Base-by-base conservation (phyloP, 1,139 yeast species). In the Schwanniomyces etchellsii region DNA sequence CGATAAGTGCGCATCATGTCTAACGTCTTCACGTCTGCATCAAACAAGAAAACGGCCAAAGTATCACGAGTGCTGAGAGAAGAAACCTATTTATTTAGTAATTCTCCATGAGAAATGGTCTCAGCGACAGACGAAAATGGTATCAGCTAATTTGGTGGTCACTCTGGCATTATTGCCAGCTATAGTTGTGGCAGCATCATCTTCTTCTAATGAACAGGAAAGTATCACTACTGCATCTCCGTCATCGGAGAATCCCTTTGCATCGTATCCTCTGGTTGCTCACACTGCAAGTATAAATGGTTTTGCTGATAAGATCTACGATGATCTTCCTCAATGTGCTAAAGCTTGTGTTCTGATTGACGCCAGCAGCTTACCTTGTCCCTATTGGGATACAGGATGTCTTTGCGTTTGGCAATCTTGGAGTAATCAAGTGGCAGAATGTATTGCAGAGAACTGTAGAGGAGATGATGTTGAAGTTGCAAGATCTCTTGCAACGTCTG, bases 361-460 rank as follows among this genome's bases (percentile, higher is more conserved):
- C 29, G 55, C 64, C 20, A 51, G 52, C 4, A 48, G 48, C 27
- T 62, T 70, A 4, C 70, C 70, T 20, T 69, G 75, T 44, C 75
- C 75, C 28, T 67, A 68, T 55, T 69, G 75, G 75, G 75, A 69
- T 41, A 63, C 75, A 18, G 75, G 75, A 4, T 69, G 75, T 45
- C 57, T 69, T 42, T 69, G 75, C 50, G 71, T 67, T 14, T 68
- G 70, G 71, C 62, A 70, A 12, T 61, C 55, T 38, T 69, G 70
- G 70, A 52, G 64, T 23, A 69, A 68, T 14, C 43, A 45, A 28
- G 72, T 70, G 13, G 76, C 64, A 18, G 54, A 58, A 30, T 70
- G 75, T 50, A 48, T 69, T 35, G 73, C 71, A 29, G 39, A 52
- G 30, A 42, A 44, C 15, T 70, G 76, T 47, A 30, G 46, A 16